Base-by-base conservation (phyloP, 2,329 filamentous ascomycete species). In the Hymenoscyphus scutula region DNA sequence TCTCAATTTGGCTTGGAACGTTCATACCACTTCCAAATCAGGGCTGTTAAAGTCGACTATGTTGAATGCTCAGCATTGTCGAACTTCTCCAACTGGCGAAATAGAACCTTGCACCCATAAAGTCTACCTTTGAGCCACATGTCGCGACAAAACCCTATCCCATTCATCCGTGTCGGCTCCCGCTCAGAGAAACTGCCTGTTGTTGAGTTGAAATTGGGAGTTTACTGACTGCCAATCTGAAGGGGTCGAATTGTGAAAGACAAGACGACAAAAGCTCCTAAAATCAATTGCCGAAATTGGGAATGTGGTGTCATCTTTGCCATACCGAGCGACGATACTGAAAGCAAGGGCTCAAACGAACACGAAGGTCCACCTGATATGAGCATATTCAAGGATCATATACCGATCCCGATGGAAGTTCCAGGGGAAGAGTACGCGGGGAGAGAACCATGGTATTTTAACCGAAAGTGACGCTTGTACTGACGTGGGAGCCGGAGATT, bases 271-370 rank as follows among this genome's bases (percentile, higher is more conserved):
- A 88, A 88, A 65, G 76, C 84, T 65, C 84, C 86, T 3, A 96
- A 92, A 75, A 81, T 98, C 66, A 92, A 84, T 65, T 92, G 90
- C 75, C 87, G 90, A 60, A 99, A 98, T 75, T 98, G 94, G 93
- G 95, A 98, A 77, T 97, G 92, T 72, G 95, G 95, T 38, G 90
- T 99, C 1, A 70, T 98, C 27, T 74, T 97, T 48, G 86, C 88
- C 10, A 79, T 90, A 27, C 70, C 67, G 51, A 61, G 71, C 23
- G 45, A 25, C 29, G 61, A 41, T 38, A 41, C 19, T 15, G n/a
- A 45, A 34, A 13, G 32, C 32, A 32, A 57, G 17, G 19, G 19
- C 19, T 23, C 56, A 53, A 19, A 25, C 56, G 53, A 58, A 29
- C 23, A 58, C 37, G 30, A 45, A 23, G 38, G 56, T 19, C 17